Evolutionary conservation across 768 basidiomycete species (phyloP).

Genomic region (Leucocoprinus birnbaumii): DNA sequence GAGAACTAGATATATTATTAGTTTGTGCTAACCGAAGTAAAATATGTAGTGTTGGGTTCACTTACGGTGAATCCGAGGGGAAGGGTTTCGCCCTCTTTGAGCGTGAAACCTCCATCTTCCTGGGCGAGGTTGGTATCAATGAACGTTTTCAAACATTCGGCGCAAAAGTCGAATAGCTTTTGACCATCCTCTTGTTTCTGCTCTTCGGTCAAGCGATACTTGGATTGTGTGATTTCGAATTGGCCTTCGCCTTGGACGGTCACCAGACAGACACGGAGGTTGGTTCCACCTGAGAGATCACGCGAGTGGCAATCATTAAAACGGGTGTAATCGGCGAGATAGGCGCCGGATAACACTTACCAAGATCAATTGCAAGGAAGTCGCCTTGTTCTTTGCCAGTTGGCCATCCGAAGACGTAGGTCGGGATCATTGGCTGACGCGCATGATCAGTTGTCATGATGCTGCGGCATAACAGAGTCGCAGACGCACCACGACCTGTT

Average conservation of each 20-base stretch:
- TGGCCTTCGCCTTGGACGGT: conserved; percentile 89
- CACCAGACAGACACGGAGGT: conserved; percentile 97
- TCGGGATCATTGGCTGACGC: conserved; percentile 91
- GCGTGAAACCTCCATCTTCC: conserved; percentile 41
- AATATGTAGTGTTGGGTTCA: conserved; percentile 14
- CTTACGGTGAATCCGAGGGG: conserved; percentile 93
- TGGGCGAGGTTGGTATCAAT: conserved; percentile 65
- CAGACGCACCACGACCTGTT: conserved; percentile 82
- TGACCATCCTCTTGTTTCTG: conserved; percentile 98
- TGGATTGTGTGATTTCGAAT: conserved; percentile 97
- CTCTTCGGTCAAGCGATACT: conserved; percentile 95
- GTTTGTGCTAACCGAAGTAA: conserved; percentile 7
- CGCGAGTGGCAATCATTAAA: neutral
- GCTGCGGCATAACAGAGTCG: conserved; percentile 1
- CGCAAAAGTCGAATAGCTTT: conserved; percentile 96
- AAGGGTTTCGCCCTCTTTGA: conserved; percentile 54
- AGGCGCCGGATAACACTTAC: conserved; percentile 37
- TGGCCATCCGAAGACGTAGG: conserved; percentile 96
- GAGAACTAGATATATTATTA: conserved; percentile 63
- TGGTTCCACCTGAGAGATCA: conserved; percentile 88
- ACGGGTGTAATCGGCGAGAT: conserved; percentile 3
- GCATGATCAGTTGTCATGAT: conserved; percentile 6
- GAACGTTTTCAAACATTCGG: conserved; percentile 88
- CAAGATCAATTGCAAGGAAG: conserved; percentile 87
- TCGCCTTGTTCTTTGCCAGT: conserved; percentile 86